These are phyloP conservation scores for Penicillium mononematosum DNA, from an alignment of 495 filamentous ascomycete genomes.

Conservation along the genomic window DNA sequence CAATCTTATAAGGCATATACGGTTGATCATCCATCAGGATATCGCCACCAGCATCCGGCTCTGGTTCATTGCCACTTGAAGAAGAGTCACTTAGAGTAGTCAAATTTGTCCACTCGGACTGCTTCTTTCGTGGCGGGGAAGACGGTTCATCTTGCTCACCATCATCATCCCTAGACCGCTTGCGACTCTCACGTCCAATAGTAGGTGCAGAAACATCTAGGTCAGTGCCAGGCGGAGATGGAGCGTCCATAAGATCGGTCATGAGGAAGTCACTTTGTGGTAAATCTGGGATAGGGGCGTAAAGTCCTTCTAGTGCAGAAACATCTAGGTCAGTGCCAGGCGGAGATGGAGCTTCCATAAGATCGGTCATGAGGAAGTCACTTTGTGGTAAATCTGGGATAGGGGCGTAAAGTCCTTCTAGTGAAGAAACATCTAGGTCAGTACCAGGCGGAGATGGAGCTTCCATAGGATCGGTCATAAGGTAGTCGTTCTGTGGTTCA, in stretches of 20 bases:
- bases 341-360: background rate
- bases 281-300: too few species aligned
- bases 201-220: background rate
- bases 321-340: background rate
- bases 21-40: background rate
- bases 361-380: background rate
- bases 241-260: background rate
- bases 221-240: background rate
- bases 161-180: background rate
- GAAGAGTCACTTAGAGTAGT: background rate
- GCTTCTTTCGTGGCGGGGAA: background rate
- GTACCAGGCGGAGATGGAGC: background rate
- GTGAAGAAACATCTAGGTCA: background rate
- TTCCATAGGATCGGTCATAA: background rate
- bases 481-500: too few species aligned
- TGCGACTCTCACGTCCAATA: background rate
- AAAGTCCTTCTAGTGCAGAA: background rate
- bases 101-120: background rate
- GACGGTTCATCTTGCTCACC: background rate
- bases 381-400: too few species aligned
- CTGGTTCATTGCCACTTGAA: background rate
- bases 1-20: background rate
- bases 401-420: too few species aligned
- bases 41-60: background rate
- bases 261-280: too few species aligned